Evolutionary conservation across 352 stramenopile species (phyloP).

Genomic region (Globisporangium canariense): DNA sequence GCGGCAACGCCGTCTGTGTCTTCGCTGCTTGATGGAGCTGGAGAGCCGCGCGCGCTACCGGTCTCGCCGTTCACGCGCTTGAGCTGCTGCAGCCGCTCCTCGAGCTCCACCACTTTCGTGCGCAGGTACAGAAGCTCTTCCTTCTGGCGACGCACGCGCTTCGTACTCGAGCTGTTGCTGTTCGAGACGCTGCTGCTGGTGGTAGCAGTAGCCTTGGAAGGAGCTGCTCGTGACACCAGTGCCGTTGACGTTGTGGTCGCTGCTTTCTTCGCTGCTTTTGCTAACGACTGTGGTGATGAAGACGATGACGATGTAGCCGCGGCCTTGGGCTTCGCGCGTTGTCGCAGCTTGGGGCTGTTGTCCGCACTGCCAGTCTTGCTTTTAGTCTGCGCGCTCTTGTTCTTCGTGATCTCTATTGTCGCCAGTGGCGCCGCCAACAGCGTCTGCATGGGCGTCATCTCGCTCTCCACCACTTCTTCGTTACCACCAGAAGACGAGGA

Average conservation of each 20-base stretch:
- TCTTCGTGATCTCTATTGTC: not conserved
- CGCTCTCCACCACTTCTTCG: no score
- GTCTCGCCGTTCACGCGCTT: conserved; percentile 14
- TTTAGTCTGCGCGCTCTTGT: not conserved
- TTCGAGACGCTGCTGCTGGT: not conserved
- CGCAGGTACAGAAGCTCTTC: conserved; percentile 24
- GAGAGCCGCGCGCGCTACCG: conserved; percentile 8
- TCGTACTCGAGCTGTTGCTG: conserved; percentile 18
- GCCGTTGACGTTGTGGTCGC: not conserved
- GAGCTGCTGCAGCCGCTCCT: conserved; percentile 17
- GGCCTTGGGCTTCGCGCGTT: conserved; percentile 1
- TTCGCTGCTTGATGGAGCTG: conserved; percentile 5
- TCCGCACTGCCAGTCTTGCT: not conserved
- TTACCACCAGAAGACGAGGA: not conserved
- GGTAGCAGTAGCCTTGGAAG: not conserved
- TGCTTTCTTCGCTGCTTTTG: not conserved
- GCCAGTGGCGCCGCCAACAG: conserved; percentile 8
- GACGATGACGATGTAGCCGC: not conserved
- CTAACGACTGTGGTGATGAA: not conserved
- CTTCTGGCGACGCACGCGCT: conserved; percentile 21
- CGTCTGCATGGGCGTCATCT: conserved; percentile 11
- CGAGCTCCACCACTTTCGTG: conserved; percentile 20
- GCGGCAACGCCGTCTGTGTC: not conserved
- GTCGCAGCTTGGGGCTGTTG: conserved; percentile 1
- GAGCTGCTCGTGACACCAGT: not conserved